Percentiles rank a stretch among this genome's conserved stretches.
Evolutionary conservation across 495 filamentous ascomycete genomes (phyloP).

Genomic region (Friedmanniomyces simplex): DNA sequence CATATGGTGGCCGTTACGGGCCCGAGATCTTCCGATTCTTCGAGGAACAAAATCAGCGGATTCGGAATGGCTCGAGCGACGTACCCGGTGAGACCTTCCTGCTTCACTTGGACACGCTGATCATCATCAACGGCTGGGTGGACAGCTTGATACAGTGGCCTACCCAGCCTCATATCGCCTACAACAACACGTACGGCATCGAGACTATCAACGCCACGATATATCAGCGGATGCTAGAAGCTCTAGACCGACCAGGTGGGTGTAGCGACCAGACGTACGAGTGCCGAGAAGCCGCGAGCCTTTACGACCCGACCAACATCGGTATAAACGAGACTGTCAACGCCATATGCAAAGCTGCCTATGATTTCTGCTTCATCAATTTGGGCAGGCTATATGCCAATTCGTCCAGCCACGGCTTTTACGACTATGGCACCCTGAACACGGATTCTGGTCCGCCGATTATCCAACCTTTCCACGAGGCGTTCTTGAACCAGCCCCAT

Average conservation of each 20-base stretch:
- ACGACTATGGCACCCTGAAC: no score
- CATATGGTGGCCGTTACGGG: background rate
- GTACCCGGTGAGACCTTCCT: background rate
- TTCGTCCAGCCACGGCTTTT: no score
- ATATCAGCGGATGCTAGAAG: background rate
- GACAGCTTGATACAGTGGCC: no score
- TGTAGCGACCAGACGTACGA: background rate
- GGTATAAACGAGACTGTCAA: background rate
- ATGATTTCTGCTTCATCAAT: no score
- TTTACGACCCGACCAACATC: background rate
- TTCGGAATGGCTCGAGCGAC: background rate
- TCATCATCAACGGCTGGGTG: background rate
- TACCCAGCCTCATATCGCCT: no score
- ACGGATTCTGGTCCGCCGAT: no score
- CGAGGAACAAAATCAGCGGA: background rate
- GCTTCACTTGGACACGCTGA: background rate
- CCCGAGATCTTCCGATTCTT: background rate
- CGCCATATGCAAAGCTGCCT: background rate
- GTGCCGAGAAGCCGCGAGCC: background rate
- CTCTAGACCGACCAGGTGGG: background rate
- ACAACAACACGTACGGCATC: background rate
- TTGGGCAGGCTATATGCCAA: no score
- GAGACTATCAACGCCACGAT: background rate
- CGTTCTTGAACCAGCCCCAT: conserved; percentile 21
- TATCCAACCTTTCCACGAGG: no score